Conservation (phyloP, 2,329 filamentous ascomycete species). For the Cytospora chrysosperma region DNA sequence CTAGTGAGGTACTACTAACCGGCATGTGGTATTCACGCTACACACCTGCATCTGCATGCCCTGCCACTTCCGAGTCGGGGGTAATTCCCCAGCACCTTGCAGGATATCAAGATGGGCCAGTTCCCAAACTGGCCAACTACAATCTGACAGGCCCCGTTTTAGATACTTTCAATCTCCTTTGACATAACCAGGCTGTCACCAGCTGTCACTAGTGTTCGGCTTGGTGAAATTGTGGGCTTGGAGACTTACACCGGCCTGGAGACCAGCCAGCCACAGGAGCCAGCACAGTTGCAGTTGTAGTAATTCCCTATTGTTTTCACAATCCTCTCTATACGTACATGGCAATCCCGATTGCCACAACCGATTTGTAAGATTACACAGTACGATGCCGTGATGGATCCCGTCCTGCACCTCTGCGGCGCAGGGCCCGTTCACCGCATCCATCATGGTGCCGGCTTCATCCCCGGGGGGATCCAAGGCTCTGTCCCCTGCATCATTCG, state of each 20-base stretch:
- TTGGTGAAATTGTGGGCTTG: background rate
- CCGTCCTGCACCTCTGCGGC: slow-evolving; percentile 4
- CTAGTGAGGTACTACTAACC: no score
- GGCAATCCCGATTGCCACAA: background rate
- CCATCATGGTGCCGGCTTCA: slow-evolving; percentile 3
- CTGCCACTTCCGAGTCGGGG: background rate
- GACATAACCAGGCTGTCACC: background rate
- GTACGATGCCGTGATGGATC: background rate
- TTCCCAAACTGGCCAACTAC: background rate
- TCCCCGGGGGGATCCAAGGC: background rate
- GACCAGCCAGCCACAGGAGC: background rate
- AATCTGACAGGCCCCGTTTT: background rate
- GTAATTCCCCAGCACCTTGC: background rate
- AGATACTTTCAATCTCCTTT: background rate
- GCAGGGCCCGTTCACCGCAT: background rate
- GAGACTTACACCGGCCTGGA: background rate
- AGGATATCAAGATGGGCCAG: background rate
- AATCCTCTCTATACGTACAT: no score
- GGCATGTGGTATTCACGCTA: no score
- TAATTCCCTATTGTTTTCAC: background rate
- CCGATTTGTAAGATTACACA: background rate
- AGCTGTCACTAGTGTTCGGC: background rate
- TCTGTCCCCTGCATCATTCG: slow-evolving; percentile 1
- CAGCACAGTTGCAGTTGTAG: background rate
- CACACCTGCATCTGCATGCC: background rate